These are phyloP conservation scores for Brettanomyces custersianus DNA, from an alignment of 805 yeast species.

Conservation along the genomic window DNA sequence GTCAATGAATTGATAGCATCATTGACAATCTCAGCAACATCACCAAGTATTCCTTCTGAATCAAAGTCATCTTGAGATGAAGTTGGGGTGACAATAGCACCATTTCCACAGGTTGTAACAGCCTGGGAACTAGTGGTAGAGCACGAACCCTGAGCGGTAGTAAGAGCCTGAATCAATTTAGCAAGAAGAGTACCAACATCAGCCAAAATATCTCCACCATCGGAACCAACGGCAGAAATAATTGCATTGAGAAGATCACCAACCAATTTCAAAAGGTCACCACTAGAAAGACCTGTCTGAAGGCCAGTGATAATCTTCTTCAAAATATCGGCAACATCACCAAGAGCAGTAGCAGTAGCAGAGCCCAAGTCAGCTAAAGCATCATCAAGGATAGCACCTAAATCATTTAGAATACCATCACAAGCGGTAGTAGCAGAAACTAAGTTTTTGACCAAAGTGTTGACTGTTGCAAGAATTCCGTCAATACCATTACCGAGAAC, in stretches of 20 bases:
- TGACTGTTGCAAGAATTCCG: not conserved
- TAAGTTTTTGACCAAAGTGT: not conserved
- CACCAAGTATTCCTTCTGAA: not conserved
- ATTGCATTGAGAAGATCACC: not conserved
- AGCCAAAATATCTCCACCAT: not conserved
- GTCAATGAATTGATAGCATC: conserved; percentile 1
- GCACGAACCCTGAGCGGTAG: not conserved
- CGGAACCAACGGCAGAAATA: not conserved
- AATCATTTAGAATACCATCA: conserved; percentile 2
- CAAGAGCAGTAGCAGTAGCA: not conserved
- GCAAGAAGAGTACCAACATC: not conserved
- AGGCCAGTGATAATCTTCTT: not conserved
- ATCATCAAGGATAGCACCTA: conserved; percentile 1
- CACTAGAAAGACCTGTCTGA: not conserved
- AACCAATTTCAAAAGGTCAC: not conserved
- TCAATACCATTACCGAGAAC: not conserved
- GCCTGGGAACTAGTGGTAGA: not conserved
- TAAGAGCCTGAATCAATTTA: not conserved
- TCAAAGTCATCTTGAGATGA: not conserved
- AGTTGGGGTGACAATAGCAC: not conserved
- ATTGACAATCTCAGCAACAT: conserved; percentile 1
- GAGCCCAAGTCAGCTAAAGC: not conserved
- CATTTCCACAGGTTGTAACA: not conserved
- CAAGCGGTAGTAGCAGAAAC: not conserved
- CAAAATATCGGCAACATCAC: conserved; percentile 1